These are phyloP conservation scores for Huntiella abstrusa DNA, from an alignment of 2,329 filamentous ascomycete species.

Conservation along the genomic window DNA sequence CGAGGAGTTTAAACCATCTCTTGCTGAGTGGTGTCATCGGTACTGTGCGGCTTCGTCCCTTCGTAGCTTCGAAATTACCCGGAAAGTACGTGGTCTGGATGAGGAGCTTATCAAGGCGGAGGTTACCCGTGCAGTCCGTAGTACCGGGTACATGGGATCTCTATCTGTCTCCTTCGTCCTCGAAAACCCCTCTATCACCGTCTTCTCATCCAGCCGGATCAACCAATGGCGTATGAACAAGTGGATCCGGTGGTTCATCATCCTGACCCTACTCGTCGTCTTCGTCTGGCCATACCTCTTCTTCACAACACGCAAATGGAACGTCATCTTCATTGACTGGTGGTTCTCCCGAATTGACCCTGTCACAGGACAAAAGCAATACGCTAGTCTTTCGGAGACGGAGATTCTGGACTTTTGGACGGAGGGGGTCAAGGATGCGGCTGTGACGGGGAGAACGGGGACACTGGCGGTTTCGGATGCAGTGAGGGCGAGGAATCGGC, in stretches of 20 bases:
- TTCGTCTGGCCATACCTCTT: slow-evolving; percentile 53
- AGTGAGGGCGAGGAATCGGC: slow-evolving; percentile 19
- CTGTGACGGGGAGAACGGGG: slow-evolving; percentile 36
- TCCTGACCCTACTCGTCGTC: slow-evolving; percentile 47
- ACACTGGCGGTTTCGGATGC: slow-evolving; percentile 32
- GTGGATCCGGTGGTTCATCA: slow-evolving; percentile 48
- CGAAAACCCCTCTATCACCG: slow-evolving; percentile 34
- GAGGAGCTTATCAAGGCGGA: slow-evolving; percentile 29
- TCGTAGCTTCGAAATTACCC: slow-evolving; percentile 34
- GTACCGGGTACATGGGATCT: slow-evolving; percentile 48
- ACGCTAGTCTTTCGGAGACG: slow-evolving; percentile 34
- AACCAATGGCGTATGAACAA: slow-evolving; percentile 45
- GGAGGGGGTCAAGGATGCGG: slow-evolving; percentile 37
- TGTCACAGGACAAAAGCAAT: slow-evolving; percentile 23
- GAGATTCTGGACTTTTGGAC: slow-evolving; percentile 47
- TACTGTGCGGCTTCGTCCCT: slow-evolving; percentile 43
- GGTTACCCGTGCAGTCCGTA: slow-evolving; percentile 37
- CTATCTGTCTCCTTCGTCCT: slow-evolving; percentile 40
- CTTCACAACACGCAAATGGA: slow-evolving; percentile 47
- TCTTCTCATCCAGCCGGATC: slow-evolving; percentile 42
- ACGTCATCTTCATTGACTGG: slow-evolving; percentile 45
- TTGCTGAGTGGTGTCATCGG: slow-evolving; percentile 44
- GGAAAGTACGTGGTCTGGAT: slow-evolving; percentile 42
- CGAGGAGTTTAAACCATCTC: slow-evolving; percentile 4
- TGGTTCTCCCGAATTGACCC: slow-evolving; percentile 24